phyloP scores from a whole-genome alignment of 1,139 yeast species.

The Blastobotrys indianensis region DNA sequence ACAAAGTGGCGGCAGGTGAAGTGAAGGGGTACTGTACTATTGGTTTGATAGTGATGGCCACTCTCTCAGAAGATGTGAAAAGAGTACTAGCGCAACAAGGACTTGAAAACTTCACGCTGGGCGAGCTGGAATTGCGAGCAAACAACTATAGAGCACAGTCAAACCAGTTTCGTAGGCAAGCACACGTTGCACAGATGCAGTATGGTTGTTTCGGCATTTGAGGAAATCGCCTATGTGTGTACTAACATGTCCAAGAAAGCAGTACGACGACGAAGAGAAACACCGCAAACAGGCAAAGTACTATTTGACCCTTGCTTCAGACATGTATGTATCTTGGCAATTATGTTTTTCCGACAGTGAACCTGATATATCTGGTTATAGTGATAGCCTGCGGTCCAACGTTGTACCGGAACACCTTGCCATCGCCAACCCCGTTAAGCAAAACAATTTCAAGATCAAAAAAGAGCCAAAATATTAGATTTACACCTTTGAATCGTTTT shows the following conservation, averaged over 20 bases:
- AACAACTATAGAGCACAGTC: constrained; percentile 6
- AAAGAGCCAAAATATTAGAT: too few relatives aligned
- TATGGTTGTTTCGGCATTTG: neutral
- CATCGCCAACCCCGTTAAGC: too few relatives aligned
- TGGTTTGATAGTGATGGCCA: too few relatives aligned
- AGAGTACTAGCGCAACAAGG: constrained; percentile 1
- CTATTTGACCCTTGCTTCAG: neutral
- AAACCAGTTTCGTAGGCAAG: neutral
- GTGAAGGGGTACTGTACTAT: too few relatives aligned
- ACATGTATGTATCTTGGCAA: neutral
- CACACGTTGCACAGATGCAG: constrained; percentile 4
- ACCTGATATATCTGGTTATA: too few relatives aligned
- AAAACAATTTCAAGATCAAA: too few relatives aligned
- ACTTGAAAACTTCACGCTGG: neutral
- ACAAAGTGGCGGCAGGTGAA: too few relatives aligned
- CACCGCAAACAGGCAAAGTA: neutral
- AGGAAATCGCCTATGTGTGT: too few relatives aligned
- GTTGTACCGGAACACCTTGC: too few relatives aligned
- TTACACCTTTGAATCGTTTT: too few relatives aligned
- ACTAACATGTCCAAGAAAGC: neutral
- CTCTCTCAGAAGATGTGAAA: neutral
- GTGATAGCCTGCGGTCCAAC: too few relatives aligned
- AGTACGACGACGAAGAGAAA: constrained; percentile 1
- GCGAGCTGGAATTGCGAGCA: constrained; percentile 6
- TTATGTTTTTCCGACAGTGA: too few relatives aligned